These are phyloP conservation scores for Gossypium gossypioides DNA, from an alignment of 441 rosid species.

Conservation along the genomic window DNA sequence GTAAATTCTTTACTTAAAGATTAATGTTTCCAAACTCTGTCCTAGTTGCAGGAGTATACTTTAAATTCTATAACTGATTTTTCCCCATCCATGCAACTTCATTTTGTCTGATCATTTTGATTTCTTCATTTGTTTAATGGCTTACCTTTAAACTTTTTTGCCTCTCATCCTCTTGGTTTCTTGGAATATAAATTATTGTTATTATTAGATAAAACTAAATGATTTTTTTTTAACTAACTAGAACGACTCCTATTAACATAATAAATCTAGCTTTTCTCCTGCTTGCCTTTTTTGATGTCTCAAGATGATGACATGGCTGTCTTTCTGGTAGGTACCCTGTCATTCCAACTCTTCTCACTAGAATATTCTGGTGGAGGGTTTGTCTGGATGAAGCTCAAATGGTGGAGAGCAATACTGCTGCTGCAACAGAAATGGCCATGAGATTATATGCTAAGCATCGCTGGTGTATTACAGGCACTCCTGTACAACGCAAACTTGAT, in stretches of 20 bases:
- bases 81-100: background rate
- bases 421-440: constrained; percentile 93
- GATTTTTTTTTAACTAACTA: background rate
- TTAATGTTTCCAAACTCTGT: background rate
- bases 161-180: background rate
- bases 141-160: background rate
- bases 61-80: background rate
- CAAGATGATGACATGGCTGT: constrained; percentile 13
- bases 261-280: background rate
- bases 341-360: constrained; percentile 76
- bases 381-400: constrained; percentile 99
- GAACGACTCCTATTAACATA: background rate
- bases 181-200: background rate
- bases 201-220: background rate
- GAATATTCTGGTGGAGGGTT: constrained; percentile 95
- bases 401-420: constrained; percentile 92
- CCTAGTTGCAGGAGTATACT: background rate
- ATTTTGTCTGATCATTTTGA: background rate
- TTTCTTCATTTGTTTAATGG: background rate
- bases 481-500: constrained; percentile 90
- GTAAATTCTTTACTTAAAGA: background rate
- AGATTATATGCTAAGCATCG: constrained; percentile 70
- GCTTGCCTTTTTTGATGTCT: background rate
- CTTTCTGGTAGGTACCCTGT: constrained; percentile 74
- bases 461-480: constrained; percentile 97